Evolutionary conservation across 805 yeast genomes (phyloP), one percentile per base, ranked within the genome.

Genomic region (Clavispora carvajalis): DNA sequence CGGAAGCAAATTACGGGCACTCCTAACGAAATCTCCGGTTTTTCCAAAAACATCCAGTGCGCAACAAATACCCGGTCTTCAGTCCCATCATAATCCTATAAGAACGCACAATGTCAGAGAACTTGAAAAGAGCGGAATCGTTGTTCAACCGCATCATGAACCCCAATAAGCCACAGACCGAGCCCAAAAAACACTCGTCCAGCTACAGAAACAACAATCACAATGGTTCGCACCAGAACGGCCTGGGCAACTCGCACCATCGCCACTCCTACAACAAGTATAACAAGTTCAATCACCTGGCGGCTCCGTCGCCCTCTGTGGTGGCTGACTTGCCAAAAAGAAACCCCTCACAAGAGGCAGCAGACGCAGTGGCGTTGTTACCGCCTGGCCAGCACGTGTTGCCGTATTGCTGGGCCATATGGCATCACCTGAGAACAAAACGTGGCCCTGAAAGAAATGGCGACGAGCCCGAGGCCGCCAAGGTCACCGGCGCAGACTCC

Each of bases 351-450:
- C 59, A 63, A 40, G 52, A 63, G 31, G 61, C 71, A 10, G 51
- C 54, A 29, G 66, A 63, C 18, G 58, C 63, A 6, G 51, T 66
- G 34, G 41, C 35, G 15, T 46, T 36, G 19, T 41, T 46, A 16
- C 36, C 25, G 16, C 36, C 30, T 18, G 48, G 53, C 28, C 68
- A 66, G 47, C 74, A 71, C 47, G 55, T 63, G 9, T 58, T 73
- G 43, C 71, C 72, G 13, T 71, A 69, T 52, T 64, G 74, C 50
- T 73, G 78, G 78, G 64, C 73, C 22, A 56, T 71, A 44, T 73
- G 78, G 78, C 64, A 67, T 50, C 77, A 73, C 48, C 59, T 65
- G 17, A 48, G 76, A 41, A 47, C 49, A 29, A 60, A 57, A 51
- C 48, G 34, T 49, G 42, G 37, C 26, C 46, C 46, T 4, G 50